Base-by-base conservation (phyloP, 305 asterid genomes). In the Rubia tinctorum region DNA sequence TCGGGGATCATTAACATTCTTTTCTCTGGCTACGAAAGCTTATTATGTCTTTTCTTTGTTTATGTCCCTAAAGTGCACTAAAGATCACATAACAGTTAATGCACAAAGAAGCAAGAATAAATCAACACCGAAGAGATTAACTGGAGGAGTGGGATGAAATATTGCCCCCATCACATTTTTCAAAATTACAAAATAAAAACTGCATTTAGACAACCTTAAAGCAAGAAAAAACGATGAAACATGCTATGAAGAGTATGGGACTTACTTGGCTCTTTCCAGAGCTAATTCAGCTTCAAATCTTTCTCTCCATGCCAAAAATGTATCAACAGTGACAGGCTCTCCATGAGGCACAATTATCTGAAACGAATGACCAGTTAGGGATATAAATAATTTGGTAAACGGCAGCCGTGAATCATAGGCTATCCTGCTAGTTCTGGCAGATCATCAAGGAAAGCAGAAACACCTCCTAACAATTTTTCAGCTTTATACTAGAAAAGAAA, bases 281-380 rank as follows among this genome's bases (percentile, higher is more conserved):
- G 98, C 97, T 84, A 92, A 81, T 83, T 95, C 99, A 30, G 98
- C 99, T 87, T 95, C 98, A 82, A 76, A 92, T 87, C 91, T 92
- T 77, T 92, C 99, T 74, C 97, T 88, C 99, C 98, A 95, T 43
- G 97, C 98, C 92, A 86, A 80, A 86, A 95, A 95, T 49, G 97
- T 86, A 7, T 95, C 98, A 22, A 93, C 85, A 6, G 99, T 95
- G 66, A 95, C 99, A 15, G 97, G 90, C 85, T 95, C 99, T 85
- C 98, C 99, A 70, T 95, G 99, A 27, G 99, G 98, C 71, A 92
- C 79, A 79, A 95, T 85, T 77, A 95, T 77, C 99, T 95, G 89
- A 65, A 65, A 87, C 77, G 74, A 43, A 79, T 76, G 64, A 73
- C 63, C 68, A 25, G 27, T 55, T n/a, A 55, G 58, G 7, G 22